phyloP scores from a whole-genome alignment of 2,329 filamentous ascomycete genomes.

The Fusarium scirpi region DNA sequence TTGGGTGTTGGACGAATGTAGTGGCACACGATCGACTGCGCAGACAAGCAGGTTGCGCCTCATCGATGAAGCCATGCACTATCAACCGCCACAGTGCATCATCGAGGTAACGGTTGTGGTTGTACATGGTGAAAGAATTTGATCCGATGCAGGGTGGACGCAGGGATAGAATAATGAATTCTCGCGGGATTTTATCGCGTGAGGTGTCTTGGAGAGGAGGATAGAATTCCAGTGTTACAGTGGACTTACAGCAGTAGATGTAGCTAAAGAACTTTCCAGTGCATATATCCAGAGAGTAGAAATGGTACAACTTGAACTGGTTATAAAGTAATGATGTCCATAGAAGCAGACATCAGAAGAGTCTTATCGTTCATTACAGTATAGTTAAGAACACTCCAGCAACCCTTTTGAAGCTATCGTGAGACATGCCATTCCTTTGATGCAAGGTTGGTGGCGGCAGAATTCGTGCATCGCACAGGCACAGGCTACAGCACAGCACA shows the following conservation, averaged over 20 bases:
- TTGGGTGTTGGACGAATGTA: slow-evolving; percentile 17
- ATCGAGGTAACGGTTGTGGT: slow-evolving; percentile 1
- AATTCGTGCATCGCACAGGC: neutral
- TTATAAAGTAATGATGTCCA: too few species aligned
- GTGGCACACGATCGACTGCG: slow-evolving; percentile 24
- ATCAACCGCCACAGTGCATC: neutral
- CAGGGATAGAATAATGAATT: slow-evolving; percentile 34
- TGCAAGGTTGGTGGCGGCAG: slow-evolving; percentile 22
- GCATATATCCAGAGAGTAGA: neutral
- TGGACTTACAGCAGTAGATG: neutral
- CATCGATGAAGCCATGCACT: slow-evolving; percentile 15
- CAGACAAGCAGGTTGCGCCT: slow-evolving; percentile 6
- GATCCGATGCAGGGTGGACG: slow-evolving; percentile 27
- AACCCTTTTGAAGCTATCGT: slow-evolving; percentile 25
- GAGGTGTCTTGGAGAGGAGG: slow-evolving; percentile 24
- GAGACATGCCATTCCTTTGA: slow-evolving; percentile 39
- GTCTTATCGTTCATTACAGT: neutral
- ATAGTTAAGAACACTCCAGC: neutral
- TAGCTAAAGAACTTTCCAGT: neutral
- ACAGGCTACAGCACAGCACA: slow-evolving; percentile 1
- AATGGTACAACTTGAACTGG: too few species aligned
- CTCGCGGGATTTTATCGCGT: slow-evolving; percentile 10
- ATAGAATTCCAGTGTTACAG: slow-evolving; percentile 25
- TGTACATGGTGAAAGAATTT: slow-evolving; percentile 10
- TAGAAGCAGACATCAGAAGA: neutral